Evolutionary conservation across 2,329 filamentous ascomycete genomes (phyloP), one percentile per base, ranked within the genome.

Genomic region (Aschersonia sp.): DNA sequence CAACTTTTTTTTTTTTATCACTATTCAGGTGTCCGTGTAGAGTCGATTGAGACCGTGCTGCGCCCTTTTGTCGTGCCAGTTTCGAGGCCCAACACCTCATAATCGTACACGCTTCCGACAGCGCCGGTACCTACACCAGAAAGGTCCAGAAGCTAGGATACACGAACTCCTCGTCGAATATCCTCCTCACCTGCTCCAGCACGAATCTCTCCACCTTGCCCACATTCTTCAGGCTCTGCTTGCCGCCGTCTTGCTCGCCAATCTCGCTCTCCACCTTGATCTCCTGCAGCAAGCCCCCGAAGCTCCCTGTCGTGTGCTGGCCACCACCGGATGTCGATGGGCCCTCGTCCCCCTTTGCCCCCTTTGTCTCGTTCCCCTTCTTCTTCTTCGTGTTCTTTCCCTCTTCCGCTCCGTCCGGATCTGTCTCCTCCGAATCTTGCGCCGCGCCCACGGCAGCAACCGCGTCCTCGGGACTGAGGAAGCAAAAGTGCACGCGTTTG

Each of bases 131-230:
- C 58, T 66, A 95, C 43, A 97, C 83, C 57, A 98, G 69, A 64
- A 97, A 95, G 1, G 90, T 97, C 89, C 90, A 97, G 66, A 94
- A 97, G 65, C 89, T 95, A 43, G 92, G 92, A 67, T 94, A 97
- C 52, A 97, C 89, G 67, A 97, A 92, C 64, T 98, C 92, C 61
- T 97, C 92, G 66, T 98, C 92, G 59, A 98, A 97, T 56, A 98
- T 97, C 59, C 88, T 79, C 61, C 90, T 81, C 52, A 98, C 92
- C 66, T 97, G 90, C 63, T 97, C 90, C 50, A 98, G 73, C 48
- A 98, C 87, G 63, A 98, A 98, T 58, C 87, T 84, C 69, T 98
- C 92, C 49, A 98, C 92, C 72, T 98, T 98, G 50, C 92, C 90
- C 45, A 98, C 90, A 62, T 98, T 98, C 73, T 95, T 97, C 50